Conservation (phyloP, 306 rosid genomes). For the Trichosanthes cucumerina region DNA sequence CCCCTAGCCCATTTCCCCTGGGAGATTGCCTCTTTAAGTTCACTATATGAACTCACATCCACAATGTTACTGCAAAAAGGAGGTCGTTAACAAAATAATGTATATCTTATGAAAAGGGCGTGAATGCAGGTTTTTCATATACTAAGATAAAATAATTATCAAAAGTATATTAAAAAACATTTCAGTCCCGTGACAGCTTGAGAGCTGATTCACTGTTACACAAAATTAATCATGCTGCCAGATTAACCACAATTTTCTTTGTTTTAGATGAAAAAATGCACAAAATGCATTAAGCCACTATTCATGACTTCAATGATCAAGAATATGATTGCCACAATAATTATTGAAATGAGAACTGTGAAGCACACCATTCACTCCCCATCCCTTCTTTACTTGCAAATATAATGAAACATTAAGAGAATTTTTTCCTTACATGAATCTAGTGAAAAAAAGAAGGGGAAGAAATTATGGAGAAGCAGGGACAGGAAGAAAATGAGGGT, state of each 20-base stretch:
- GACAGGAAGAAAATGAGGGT: not conserved
- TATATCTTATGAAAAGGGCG: not conserved
- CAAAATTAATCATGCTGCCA: not conserved
- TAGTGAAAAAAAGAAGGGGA: not conserved
- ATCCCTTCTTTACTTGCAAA: not conserved
- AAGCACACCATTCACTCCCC: not conserved
- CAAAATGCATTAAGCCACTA: not conserved
- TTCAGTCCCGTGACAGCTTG: not conserved
- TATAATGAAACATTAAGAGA: not conserved
- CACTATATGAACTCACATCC: constrained; percentile 77
- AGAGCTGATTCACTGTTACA: not conserved
- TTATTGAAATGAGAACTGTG: not conserved
- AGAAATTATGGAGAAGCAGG: not conserved
- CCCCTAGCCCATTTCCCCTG: constrained; percentile 97
- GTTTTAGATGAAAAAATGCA: not conserved
- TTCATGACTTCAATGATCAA: not conserved
- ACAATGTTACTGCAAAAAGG: constrained; percentile 58
- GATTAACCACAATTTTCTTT: not conserved
- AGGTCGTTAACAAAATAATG: not conserved
- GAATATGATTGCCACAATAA: not conserved
- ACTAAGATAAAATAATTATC: not conserved
- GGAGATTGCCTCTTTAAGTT: constrained; percentile 77
- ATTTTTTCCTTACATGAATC: not conserved
- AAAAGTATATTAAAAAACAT: not conserved
- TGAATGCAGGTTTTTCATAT: not conserved